Evolutionary conservation across 768 basidiomycete genomes (phyloP), one percentile per base, ranked within the genome.

Genomic region (Neoboletus brunneissimus): DNA sequence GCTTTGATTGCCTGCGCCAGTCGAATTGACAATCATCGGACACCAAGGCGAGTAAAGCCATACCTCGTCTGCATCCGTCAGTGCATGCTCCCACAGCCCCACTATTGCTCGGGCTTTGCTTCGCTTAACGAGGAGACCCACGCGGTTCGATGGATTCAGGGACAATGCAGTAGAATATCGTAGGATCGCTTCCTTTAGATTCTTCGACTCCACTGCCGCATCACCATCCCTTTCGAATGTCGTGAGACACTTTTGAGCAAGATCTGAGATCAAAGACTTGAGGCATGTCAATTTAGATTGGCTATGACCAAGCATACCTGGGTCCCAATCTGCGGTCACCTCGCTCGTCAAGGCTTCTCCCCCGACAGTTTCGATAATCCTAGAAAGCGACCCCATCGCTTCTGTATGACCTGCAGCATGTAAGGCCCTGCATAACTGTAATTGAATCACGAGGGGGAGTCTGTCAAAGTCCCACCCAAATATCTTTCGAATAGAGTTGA

Each of bases 131-230:
- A 60, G 46, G 4, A 61, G 43, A 31, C 40, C 22, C 16, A 32
- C 25, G 2, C 13, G 43, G 7, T 45, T 49, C 2, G 44, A 27
- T 0, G 54, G 59, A n/a, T 42, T 22, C 16, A 62, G 16, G 23
- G 52, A 56, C 23, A 62, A 40, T 10, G 54, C 54, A 38, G 47
- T 9, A 5, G 59, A 51, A 18, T 62, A 62, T 11, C 15, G 54
- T n/a, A 12, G 2, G n/a, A 53, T 48, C 18, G 48, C 60, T n/a
- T 40, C 51, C 8, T 56, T 12, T 0, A 7, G 18, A 32, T 53
- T 22, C 18, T 34, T 11, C 16, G 42, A 38, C 11, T 15, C 11
- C 20, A 54, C 2, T 5, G 48, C 44, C 3, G 12, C 10, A 37
- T 61, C 59, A 0, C 37, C 54, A 3, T 23, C 25, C 2, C 20